Percentiles rank a stretch among this genome's conserved stretches.
Conservation (phyloP, 257 asterid genomes). For the Knoxia roxburghii region DNA sequence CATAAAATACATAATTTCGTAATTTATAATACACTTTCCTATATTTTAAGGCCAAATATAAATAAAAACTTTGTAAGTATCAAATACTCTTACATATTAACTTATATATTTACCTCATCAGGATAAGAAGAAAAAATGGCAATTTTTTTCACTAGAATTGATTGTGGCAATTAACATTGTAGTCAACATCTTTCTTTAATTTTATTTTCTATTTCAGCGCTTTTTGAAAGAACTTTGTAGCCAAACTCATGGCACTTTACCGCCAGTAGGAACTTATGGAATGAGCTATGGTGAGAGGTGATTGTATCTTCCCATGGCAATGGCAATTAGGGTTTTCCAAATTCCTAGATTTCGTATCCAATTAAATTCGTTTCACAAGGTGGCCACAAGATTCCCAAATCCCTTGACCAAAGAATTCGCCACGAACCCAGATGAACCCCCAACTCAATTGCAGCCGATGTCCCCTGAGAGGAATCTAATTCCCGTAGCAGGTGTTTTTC, state of each 20-base stretch:
- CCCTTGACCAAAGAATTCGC: slow-evolving; percentile 10
- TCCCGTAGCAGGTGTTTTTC: slow-evolving; percentile 45
- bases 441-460: slow-evolving; percentile 12
- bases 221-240: too few relatives aligned
- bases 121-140: too few relatives aligned
- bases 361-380: slow-evolving; percentile 13
- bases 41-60: too few relatives aligned
- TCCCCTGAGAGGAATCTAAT: slow-evolving; percentile 23
- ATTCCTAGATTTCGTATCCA: slow-evolving; percentile 4
- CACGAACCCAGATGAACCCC: slow-evolving; percentile 18
- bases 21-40: too few relatives aligned
- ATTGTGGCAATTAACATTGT: too few relatives aligned
- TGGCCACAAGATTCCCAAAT: not conserved
- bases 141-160: too few relatives aligned
- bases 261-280: not conserved
- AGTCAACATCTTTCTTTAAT: too few relatives aligned
- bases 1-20: too few relatives aligned
- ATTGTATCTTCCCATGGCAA: not conserved
- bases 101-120: too few relatives aligned
- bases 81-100: too few relatives aligned
- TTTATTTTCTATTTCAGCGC: too few relatives aligned
- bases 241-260: not conserved
- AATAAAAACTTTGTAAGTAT: too few relatives aligned
- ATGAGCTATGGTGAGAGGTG: not conserved
- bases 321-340: slow-evolving; percentile 24